Base-by-base conservation (phyloP, 441 rosid genomes). In the Cnidoscolus chayamansa region DNA sequence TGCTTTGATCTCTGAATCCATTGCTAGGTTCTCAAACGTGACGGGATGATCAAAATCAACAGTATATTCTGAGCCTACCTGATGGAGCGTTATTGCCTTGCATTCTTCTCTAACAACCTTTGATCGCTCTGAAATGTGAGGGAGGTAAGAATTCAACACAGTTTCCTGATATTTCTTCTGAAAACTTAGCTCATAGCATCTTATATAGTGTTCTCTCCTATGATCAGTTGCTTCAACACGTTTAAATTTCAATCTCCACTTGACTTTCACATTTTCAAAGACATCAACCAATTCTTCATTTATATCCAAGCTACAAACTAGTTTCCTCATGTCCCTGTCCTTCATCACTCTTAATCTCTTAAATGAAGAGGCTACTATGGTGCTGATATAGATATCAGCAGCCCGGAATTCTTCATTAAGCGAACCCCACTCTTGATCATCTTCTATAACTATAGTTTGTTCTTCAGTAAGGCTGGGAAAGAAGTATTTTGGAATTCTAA, bases 151-250 rank as follows among this genome's bases (percentile, higher is more conserved):
- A 55, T 65, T 60, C 7, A 77, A 16, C 7, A 70, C 72, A 10
- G 2, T 32, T 6, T 66, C 72, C 49, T 71, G 72, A 72, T 74
- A 50, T n/a, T 74, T 78, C 75, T 70, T 74, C 57, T 71, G 63
- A 50, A 78, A 78, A 71, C 65, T 60, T 6, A 78, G 49, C 67
- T 77, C 79, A 51, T 77, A 77, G 0, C 17, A 65, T 68, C 79
- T 65, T 8, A 77, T 63, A 10, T 9, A 37, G 47, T 63, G 3
- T 37, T 40, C 66, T 8, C 9, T 30, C 10, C 48, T 49, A 48
- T 31, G 0, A 9, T 49, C 10, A 61, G 47, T 10, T 5, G 16
- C 51, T 61, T 58, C 15, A 3, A 57, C 65, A 47, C 59, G 16
- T 61, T 47, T 49, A 0, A 35, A 71, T 49, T 49, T 35, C 66